These are phyloP conservation scores for Arthroderma uncinatum DNA, from an alignment of 2,329 filamentous ascomycete species.

Conservation along the genomic window DNA sequence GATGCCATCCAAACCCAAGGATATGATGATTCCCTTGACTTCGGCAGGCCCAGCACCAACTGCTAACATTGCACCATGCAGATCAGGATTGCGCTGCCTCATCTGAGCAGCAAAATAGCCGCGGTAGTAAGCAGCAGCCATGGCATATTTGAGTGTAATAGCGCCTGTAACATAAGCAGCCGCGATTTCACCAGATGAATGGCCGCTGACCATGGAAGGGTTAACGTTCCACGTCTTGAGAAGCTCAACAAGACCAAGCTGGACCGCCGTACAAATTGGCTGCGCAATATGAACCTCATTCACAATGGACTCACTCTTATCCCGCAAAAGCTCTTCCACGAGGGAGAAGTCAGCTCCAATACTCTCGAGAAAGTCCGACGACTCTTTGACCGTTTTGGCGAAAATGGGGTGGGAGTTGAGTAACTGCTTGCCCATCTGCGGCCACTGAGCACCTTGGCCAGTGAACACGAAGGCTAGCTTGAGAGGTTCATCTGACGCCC, in stretches of 20 bases:
- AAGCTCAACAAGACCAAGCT: slow-evolving; percentile 19
- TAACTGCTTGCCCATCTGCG: slow-evolving; percentile 14
- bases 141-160: slow-evolving; percentile 10
- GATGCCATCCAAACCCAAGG: slow-evolving; percentile 9
- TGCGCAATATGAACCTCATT: slow-evolving; percentile 16
- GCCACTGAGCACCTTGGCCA: slow-evolving; percentile 17
- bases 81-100: background rate
- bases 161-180: slow-evolving; percentile 18
- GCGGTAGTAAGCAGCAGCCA: slow-evolving; percentile 15
- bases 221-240: slow-evolving; percentile 13
- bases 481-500: background rate
- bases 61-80: slow-evolving; percentile 14
- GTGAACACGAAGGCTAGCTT: slow-evolving; percentile 12
- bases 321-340: background rate
- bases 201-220: slow-evolving; percentile 17
- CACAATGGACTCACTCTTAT: slow-evolving; percentile 9
- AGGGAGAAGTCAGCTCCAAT: slow-evolving; percentile 4
- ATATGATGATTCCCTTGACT: slow-evolving; percentile 5
- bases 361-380: background rate
- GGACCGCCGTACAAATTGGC: slow-evolving; percentile 19
- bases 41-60: slow-evolving; percentile 8
- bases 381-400: background rate
- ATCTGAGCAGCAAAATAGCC: slow-evolving; percentile 8
- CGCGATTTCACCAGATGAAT: slow-evolving; percentile 21
- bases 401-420: slow-evolving; percentile 6